Base-by-base conservation (phyloP, 306 rosid genomes). In the Vicia villosa region DNA sequence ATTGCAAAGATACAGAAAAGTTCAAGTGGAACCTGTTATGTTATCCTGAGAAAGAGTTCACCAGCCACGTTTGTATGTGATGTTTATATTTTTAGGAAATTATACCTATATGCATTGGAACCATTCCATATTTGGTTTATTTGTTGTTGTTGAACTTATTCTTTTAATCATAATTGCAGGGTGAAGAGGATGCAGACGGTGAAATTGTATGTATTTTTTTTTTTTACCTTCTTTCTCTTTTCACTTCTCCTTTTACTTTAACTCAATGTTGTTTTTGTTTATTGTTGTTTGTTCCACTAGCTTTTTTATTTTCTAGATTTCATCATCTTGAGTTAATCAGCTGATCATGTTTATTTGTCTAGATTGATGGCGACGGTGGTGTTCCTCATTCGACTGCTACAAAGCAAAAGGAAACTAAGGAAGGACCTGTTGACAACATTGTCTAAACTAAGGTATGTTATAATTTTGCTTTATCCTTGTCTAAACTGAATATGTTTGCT, bases 351-450 rank as follows among this genome's bases (percentile, higher is more conserved):
- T 66, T 57, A 42, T 63, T 78, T 79, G 60, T 77, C n/a, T 75
- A 90, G 97, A 73, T 80, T 67, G 98, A 93, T 32, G 98, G 88
- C 73, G 98, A 93, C 1, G 76, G 51, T 49, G 73, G 79, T 51
- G 49, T 78, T 70, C 77, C 96, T 56, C 78, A 86, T 21, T 84
- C 64, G 47, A 42, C 66, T 69, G 68, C 93, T 83, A 58, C 88
- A 41, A 90, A 90, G 83, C 88, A 85, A 79, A 90, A 86, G 90
- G 97, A 93, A n/a, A n/a, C n/a, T n/a, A n/a, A n/a, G n/a, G n/a
- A n/a, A n/a, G n/a, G n/a, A 75, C 90, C 92, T 41, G 80, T 82
- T 61, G 94, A 89, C 52, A 90, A 19, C 80, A 93, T 68, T 45
- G 5, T 6, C 30, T 14, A 10, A 57, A 43, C 22, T 15, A 28